phyloP scores from a whole-genome alignment of 805 yeast species.

The Myxozyma mucilagina region DNA sequence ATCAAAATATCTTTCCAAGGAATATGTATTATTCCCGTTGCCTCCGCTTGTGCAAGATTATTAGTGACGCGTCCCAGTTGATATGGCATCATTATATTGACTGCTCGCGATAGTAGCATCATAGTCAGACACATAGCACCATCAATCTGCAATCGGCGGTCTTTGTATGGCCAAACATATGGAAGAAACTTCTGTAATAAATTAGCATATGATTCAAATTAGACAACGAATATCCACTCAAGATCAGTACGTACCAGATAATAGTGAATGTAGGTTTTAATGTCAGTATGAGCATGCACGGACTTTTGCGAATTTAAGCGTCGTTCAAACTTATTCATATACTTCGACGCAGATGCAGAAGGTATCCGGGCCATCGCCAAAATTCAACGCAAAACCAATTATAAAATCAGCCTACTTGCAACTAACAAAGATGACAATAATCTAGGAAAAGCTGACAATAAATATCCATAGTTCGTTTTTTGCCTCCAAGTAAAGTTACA shows the following conservation, averaged over 20 bases:
- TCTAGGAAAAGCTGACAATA: too few species aligned
- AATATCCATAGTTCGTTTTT: too few species aligned
- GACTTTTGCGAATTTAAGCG: not conserved
- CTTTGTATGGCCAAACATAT: constrained; percentile 26
- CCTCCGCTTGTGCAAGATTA: constrained; percentile 9
- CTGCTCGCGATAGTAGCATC: constrained; percentile 16
- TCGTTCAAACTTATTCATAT: not conserved
- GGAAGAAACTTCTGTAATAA: constrained; percentile 21
- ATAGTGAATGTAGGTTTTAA: constrained; percentile 6
- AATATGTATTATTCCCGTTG: not conserved
- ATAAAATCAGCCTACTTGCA: too few species aligned
- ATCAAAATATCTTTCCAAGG: constrained; percentile 25
- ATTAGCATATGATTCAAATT: not conserved
- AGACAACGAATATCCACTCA: not conserved
- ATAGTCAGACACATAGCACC: constrained; percentile 20
- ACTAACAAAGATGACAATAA: too few species aligned
- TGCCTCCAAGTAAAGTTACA: too few species aligned
- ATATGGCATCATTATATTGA: constrained; percentile 28
- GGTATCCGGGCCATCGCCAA: not conserved
- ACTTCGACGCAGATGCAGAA: not conserved
- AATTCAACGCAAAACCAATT: not conserved
- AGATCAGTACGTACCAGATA: constrained; percentile 7
- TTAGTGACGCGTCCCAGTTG: constrained; percentile 30
- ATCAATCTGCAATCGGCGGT: constrained; percentile 20
- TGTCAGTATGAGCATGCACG: not conserved